Conservation (phyloP, 805 yeast genomes). For the Kazachstania kunashirensis region DNA sequence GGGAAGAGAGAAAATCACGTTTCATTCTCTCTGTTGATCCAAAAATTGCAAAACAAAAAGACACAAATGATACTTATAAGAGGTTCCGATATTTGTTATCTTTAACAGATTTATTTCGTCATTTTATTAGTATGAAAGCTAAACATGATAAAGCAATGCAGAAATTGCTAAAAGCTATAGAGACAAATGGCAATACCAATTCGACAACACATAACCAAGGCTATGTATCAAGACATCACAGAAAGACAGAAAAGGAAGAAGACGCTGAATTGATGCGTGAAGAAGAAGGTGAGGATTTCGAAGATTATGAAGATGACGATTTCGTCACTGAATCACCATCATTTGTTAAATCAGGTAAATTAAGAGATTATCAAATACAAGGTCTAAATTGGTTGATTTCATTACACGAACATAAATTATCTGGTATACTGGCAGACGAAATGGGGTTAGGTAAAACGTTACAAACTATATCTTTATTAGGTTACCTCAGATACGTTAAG, state of each 20-base stretch:
- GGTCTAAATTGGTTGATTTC: constrained; percentile 94
- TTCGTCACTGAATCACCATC: constrained; percentile 82
- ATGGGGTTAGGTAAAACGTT: constrained; percentile 97
- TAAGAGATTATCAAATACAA: constrained; percentile 88
- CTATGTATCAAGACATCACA: constrained; percentile 42
- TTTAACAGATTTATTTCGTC: constrained; percentile 77
- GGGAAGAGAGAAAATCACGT: constrained; percentile 36
- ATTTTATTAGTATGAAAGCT: constrained; percentile 75
- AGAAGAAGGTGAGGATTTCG: constrained; percentile 51
- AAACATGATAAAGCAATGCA: constrained; percentile 67
- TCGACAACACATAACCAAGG: constrained; percentile 35
- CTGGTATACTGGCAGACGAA: constrained; percentile 94
- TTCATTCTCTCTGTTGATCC: constrained; percentile 47
- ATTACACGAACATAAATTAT: constrained; percentile 73
- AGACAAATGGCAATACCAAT: constrained; percentile 25
- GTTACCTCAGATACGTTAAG: constrained; percentile 71
- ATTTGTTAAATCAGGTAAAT: constrained; percentile 56
- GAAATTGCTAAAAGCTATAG: constrained; percentile 37
- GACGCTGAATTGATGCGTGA: constrained; percentile 84
- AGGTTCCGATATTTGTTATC: constrained; percentile 75
- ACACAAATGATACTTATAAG: constrained; percentile 59
- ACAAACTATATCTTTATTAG: constrained; percentile 88
- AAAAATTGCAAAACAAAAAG: constrained; percentile 43
- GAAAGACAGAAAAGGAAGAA: constrained; percentile 92
- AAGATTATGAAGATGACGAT: constrained; percentile 40